phyloP scores from a whole-genome alignment of 768 basidiomycete species.

The Tulasnella sp. region DNA sequence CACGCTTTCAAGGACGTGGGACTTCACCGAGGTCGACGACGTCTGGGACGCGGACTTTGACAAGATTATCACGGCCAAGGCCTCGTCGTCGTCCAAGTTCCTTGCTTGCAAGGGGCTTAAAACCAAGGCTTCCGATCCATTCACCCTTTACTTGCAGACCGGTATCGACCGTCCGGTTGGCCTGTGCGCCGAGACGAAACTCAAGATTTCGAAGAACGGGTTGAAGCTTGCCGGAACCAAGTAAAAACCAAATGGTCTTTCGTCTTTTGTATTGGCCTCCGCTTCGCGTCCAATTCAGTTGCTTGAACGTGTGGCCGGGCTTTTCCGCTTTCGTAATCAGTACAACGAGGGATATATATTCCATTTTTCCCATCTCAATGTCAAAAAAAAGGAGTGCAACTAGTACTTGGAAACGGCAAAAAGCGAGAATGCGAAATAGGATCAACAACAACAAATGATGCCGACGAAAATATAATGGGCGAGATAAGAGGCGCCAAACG shows the following conservation, averaged over 20 bases:
- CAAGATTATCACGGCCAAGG: neutral
- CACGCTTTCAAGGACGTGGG: neutral
- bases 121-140: neutral
- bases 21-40: neutral
- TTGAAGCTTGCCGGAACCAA: slow-evolving; percentile 8
- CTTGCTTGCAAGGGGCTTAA: neutral
- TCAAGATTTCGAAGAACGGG: slow-evolving; percentile 3
- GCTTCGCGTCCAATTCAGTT: too few relatives aligned
- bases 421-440: neutral
- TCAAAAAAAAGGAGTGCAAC: slow-evolving; percentile 5
- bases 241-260: neutral
- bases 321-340: neutral
- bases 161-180: slow-evolving; percentile 7
- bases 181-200: neutral
- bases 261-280: too few relatives aligned
- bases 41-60: slow-evolving; percentile 19
- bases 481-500: neutral
- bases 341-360: slow-evolving; percentile 1
- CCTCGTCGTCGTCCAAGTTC: neutral
- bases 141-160: slow-evolving; percentile 20
- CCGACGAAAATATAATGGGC: neutral
- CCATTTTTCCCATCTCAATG: neutral
- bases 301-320: neutral
- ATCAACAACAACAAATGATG: neutral
- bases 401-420: neutral